phyloP scores from a whole-genome alignment of 2,329 filamentous ascomycete genomes.

The Diaporthe humulicola region DNA sequence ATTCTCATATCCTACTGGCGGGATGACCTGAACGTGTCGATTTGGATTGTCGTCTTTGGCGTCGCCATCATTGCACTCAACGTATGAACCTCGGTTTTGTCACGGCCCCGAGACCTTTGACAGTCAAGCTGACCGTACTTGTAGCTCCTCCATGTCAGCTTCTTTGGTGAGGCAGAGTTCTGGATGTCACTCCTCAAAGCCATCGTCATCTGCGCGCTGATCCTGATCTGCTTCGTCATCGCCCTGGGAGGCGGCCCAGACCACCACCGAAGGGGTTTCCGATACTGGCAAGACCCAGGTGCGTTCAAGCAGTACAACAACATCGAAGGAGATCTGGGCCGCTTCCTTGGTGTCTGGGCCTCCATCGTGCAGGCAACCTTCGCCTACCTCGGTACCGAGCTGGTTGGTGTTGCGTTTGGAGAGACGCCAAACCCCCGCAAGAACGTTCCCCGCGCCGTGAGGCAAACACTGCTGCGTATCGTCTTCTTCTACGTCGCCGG shows the following conservation, averaged over 20 bases:
- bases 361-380: slow-evolving; percentile 62
- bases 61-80: slow-evolving; percentile 52
- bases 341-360: slow-evolving; percentile 65
- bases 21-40: slow-evolving; percentile 53
- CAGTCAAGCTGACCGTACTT: neutral
- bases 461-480: slow-evolving; percentile 78
- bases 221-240: slow-evolving; percentile 55
- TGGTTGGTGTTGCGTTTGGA: slow-evolving; percentile 61
- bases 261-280: slow-evolving; percentile 55
- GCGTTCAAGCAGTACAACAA: slow-evolving; percentile 55
- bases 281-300: slow-evolving; percentile 59
- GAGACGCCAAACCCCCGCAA: slow-evolving; percentile 59
- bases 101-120: too few species aligned
- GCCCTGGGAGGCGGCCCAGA: slow-evolving; percentile 55
- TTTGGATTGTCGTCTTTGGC: slow-evolving; percentile 54
- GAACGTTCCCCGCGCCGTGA: slow-evolving; percentile 66
- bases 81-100: slow-evolving; percentile 38
- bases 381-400: slow-evolving; percentile 64
- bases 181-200: slow-evolving; percentile 31
- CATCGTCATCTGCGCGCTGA: slow-evolving; percentile 47
- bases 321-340: slow-evolving; percentile 48
- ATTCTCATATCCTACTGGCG: slow-evolving; percentile 55
- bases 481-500: slow-evolving; percentile 77
- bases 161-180: slow-evolving; percentile 18
- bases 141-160: slow-evolving; percentile 5